Evolutionary conservation across 2,329 filamentous ascomycete genomes (phyloP), one percentile per base, ranked within the genome.

Genomic region (Cladosporium sp.): DNA sequence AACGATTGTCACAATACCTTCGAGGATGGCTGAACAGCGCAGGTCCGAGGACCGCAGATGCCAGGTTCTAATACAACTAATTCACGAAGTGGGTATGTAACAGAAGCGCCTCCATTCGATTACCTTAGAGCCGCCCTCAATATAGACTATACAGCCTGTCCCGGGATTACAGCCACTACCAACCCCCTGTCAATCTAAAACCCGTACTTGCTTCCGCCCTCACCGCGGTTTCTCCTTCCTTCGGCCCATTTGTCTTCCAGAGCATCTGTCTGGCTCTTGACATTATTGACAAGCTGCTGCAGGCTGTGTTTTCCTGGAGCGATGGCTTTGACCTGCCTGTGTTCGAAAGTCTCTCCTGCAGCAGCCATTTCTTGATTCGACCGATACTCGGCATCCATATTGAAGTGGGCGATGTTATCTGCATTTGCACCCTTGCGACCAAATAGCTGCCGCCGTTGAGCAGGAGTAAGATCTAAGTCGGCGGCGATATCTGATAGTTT

Each of bases 241-340:
- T 84, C 77, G 16, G 89, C 89, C 74, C 95, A 96, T 67, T 88
- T 91, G 65, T 97, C 92, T 71, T 96, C 90, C 59, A 96, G 73
- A 2, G 89, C 90, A 9, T 95, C 89, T 66, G 84, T 84, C 71
- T 97, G 90, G 57, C 78, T 87, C 60, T 83, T 83, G 22, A 88
- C 91, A 56, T 86, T 86, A 69, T 83, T 89, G 59, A 97, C 87
- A 61, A 97, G 77, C 73, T 95, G 90, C 65, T 85, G 84, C 68
- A 97, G 76, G 63, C 81, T 95, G 72, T 96, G 90, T 74, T 96
- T 96, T 55, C 89, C 88, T 3, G 90, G 87, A 19, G 88, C 84
- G 66, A 95, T 86, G 2, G 85, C 76, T 48, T 89, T 85, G 52
- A 96, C 85, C 7, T 90, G 87, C 63, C 92, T 91, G 71, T 95